Conservation (phyloP, 1,139 yeast species). For the Taiozyma onychis region DNA sequence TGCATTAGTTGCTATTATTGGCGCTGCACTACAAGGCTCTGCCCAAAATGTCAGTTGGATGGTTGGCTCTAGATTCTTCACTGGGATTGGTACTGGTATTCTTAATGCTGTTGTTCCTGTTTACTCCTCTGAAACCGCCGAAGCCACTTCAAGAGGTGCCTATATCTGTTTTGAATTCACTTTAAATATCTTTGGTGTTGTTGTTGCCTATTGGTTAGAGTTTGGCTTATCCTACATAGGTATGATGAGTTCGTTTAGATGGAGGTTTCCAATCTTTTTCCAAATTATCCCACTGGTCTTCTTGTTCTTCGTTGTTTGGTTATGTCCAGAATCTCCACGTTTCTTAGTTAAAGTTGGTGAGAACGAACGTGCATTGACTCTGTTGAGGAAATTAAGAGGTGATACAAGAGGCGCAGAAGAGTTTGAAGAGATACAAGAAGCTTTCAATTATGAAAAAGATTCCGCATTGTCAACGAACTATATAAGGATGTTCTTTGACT, state of each 20-base stretch:
- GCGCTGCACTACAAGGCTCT: slow-evolving; percentile 2
- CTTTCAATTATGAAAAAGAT: slow-evolving; percentile 1
- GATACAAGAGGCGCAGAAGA: not conserved
- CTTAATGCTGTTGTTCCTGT: slow-evolving; percentile 3
- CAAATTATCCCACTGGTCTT: slow-evolving; percentile 1
- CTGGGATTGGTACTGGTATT: slow-evolving; percentile 3
- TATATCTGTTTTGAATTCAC: slow-evolving; percentile 3
- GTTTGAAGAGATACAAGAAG: not conserved
- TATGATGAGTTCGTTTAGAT: slow-evolving; percentile 3
- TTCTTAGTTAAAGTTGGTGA: not conserved
- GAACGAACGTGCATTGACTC: not conserved
- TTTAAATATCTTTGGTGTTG: slow-evolving; percentile 2
- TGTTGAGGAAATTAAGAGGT: slow-evolving; percentile 1
- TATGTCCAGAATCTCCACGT: slow-evolving; percentile 1
- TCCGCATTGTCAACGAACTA: slow-evolving; percentile 1
- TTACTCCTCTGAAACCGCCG: slow-evolving; percentile 1
- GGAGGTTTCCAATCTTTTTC: slow-evolving; percentile 3
- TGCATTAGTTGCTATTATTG: not conserved
- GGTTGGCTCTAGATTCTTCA: slow-evolving; percentile 3
- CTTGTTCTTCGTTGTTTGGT: slow-evolving; percentile 1
- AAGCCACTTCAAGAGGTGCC: slow-evolving; percentile 3
- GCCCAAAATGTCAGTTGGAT: slow-evolving; percentile 1
- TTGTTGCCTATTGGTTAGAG: slow-evolving; percentile 2
- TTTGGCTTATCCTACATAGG: slow-evolving; percentile 1
- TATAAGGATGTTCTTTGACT: slow-evolving; percentile 1